Evolutionary conservation across 352 stramenopile genomes (phyloP), one percentile per base, ranked within the genome.

Genomic region (Globisporangium radiosum): DNA sequence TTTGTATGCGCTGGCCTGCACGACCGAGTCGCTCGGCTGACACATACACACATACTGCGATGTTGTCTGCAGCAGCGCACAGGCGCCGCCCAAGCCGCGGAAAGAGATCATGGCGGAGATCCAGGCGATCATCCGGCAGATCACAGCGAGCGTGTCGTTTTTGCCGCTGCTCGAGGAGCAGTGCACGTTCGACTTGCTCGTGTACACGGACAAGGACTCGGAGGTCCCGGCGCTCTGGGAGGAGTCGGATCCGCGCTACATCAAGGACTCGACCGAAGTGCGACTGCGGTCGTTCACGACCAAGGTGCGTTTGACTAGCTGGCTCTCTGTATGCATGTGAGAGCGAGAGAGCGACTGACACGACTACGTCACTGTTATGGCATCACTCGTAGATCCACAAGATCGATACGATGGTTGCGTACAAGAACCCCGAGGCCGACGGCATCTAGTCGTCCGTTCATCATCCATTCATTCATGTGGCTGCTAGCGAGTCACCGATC

Each of bases 101-200:
- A 97, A 97, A 63, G 92, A 98, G 60, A 98, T 99, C 71, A 97
- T 97, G 78, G 81, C 91, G 36, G 97, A 99, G 69, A 99, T 99
- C 59, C 96, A 99, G 73, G 95, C 97, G 7, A 99, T 99, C 63
- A 99, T 99, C 70, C 92, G 97, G 25, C 97, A 99, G 81, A 99
- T 99, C 70, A 99, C 97, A 19, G 96, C 96, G 10, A 96, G 82
- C 54, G 95, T 99, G n/a, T 99, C 97, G 7, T 99, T 99, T 72
- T 73, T 99, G 40, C 97, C 97, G 48, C 76, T 99, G 1, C 80
- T 99, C 15, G 90, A 98, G 53, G 97, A 99, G 69, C 92, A 96
- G 19, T 99, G 97, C 66, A 95, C 92, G 4, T 99, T 99, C 70
- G 97, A 99, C 71, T 68, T 99, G 52, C 77, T 99, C 3, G 95